Evolutionary conservation across 2,329 filamentous ascomycete species (phyloP).

Genomic region (Nectriaceae sp.): DNA sequence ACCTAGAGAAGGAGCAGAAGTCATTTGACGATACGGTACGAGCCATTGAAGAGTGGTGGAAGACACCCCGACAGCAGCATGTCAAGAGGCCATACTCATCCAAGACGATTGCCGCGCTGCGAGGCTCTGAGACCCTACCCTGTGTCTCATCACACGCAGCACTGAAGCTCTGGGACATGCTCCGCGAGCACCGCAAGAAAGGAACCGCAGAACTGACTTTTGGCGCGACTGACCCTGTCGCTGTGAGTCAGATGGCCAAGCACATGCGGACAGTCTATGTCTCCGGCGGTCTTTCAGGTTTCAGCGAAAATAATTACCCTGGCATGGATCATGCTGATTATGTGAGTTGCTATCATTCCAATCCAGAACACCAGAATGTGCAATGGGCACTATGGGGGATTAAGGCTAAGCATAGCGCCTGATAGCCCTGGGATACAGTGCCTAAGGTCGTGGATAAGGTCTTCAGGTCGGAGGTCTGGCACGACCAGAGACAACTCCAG

Average conservation of each 20-base stretch:
- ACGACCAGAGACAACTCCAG: constrained; percentile 42
- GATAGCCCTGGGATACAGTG: constrained; percentile 43
- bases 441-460: constrained; percentile 42
- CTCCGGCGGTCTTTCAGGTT: constrained; percentile 41
- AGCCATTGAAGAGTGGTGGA: background rate
- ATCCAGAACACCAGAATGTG: no score
- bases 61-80: background rate
- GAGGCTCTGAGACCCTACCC: constrained; percentile 28
- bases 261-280: constrained; percentile 37
- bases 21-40: background rate
- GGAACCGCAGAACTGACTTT: constrained; percentile 39
- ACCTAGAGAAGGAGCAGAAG: no score
- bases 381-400: no score
- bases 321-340: constrained; percentile 45
- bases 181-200: constrained; percentile 35
- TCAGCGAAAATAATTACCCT: constrained; percentile 37
- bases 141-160: constrained; percentile 34
- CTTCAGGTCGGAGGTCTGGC: constrained; percentile 41
- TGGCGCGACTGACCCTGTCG: constrained; percentile 38
- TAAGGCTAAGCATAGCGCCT: no score
- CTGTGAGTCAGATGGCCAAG: constrained; percentile 34
- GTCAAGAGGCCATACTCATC: constrained; percentile 17
- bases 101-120: constrained; percentile 34
- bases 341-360: no score
- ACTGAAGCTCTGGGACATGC: constrained; percentile 38